phyloP scores from a whole-genome alignment of 2,329 filamentous ascomycete species.

The Rutstroemia sp. region DNA sequence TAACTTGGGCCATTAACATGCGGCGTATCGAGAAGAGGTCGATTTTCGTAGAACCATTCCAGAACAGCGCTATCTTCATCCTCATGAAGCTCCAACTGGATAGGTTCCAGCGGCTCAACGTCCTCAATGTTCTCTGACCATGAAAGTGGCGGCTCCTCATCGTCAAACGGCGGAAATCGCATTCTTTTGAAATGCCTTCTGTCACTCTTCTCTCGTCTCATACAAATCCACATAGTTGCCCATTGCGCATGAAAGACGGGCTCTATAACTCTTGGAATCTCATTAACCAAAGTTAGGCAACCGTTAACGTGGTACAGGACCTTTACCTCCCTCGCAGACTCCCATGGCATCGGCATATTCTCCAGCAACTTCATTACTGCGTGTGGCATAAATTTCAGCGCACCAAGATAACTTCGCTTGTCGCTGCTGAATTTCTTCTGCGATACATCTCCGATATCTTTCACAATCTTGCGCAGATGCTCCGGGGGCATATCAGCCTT shows the following conservation, averaged over 20 bases:
- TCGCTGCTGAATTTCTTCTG: conserved; percentile 99
- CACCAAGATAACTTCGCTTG: conserved; percentile 95
- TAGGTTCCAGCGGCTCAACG: conserved; percentile 92
- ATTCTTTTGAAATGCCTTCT: conserved; percentile 95
- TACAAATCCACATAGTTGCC: conserved; percentile 99
- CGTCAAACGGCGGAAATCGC: conserved; percentile 97
- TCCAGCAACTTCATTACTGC: conserved; percentile 94
- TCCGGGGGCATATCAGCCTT: conserved; percentile 99
- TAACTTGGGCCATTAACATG: conserved; percentile 97
- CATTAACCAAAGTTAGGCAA: conserved; percentile 93
- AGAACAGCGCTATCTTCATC: conserved; percentile 84
- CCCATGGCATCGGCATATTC: conserved; percentile 99
- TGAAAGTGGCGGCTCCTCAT: conserved; percentile 93
- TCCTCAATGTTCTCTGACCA: conserved; percentile 99
- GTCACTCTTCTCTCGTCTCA: conserved; percentile 97
- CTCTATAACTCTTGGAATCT: conserved; percentile 92
- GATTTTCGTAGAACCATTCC: conserved; percentile 97
- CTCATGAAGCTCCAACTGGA: conserved; percentile 97
- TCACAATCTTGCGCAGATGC: conserved; percentile 96
- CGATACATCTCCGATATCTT: conserved; percentile 96
- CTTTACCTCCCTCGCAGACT: conserved; percentile 91
- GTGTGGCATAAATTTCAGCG: conserved; percentile 98
- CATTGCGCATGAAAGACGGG: conserved; percentile 97
- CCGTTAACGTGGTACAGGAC: conserved; percentile 98
- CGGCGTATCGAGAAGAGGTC: conserved; percentile 80